Percentiles rank a stretch among this genome's conserved stretches.
These are phyloP conservation scores for Cubamyces sp. DNA, from an alignment of 768 basidiomycete species.

Conservation along the genomic window DNA sequence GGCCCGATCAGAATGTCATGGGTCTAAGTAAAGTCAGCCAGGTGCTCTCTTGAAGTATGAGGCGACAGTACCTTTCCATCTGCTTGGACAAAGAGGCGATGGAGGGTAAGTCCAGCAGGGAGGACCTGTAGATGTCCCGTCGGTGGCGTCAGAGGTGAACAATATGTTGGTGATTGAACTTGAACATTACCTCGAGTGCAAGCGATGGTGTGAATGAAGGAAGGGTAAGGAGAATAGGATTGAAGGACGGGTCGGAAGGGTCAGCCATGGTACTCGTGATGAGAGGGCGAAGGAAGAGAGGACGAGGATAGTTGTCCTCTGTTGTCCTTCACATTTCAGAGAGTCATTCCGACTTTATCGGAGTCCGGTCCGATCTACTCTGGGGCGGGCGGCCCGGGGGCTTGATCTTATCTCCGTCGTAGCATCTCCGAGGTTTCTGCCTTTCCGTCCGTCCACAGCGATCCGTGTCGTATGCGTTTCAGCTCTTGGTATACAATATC, in stretches of 20 bases:
- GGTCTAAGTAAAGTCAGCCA: slow-evolving; percentile 45
- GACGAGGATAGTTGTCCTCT: not conserved
- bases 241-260: slow-evolving; percentile 37
- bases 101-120: slow-evolving; percentile 69
- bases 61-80: slow-evolving; percentile 56
- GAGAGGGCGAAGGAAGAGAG: slow-evolving; percentile 1
- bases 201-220: slow-evolving; percentile 60
- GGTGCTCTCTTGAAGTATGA: not conserved
- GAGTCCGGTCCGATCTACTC: slow-evolving; percentile 3
- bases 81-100: slow-evolving; percentile 65
- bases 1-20: slow-evolving; percentile 81
- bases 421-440: slow-evolving; percentile 14
- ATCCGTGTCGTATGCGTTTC: too few relatives aligned
- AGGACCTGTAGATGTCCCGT: slow-evolving; percentile 49
- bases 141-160: slow-evolving; percentile 13
- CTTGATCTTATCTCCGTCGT: slow-evolving; percentile 3
- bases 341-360: slow-evolving; percentile 4
- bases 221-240: slow-evolving; percentile 56
- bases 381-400: not conserved
- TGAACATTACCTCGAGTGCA: slow-evolving; percentile 57
- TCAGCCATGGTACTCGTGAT: slow-evolving; percentile 6
- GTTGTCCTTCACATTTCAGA: not conserved
- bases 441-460: too few relatives aligned
- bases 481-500: too few relatives aligned
- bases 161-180: too few relatives aligned